Percentiles rank a stretch among this genome's conserved stretches.
Evolutionary conservation across 306 rosid species (phyloP).

Genomic region (Sicyos baderoa): DNA sequence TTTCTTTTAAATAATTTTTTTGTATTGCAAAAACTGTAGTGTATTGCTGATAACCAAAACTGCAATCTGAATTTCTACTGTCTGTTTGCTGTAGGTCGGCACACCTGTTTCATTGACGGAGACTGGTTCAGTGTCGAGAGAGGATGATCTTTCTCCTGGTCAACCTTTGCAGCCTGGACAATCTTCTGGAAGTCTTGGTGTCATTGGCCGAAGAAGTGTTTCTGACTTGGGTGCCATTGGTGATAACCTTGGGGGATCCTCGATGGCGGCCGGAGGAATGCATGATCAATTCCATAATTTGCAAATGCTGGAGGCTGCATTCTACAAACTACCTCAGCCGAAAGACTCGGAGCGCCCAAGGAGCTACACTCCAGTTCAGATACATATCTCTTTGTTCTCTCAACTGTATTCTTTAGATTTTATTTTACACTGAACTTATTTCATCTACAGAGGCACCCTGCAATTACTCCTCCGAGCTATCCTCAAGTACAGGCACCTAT

Average conservation of each 20-base stretch:
- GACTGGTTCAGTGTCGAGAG: constrained; percentile 55
- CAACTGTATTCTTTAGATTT: constrained; percentile 7
- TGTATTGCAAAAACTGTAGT: background rate
- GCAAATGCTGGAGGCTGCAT: constrained; percentile 89
- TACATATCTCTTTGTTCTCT: constrained; percentile 17
- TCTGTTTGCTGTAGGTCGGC: constrained; percentile 48
- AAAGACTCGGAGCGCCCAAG: constrained; percentile 93
- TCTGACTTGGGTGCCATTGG: constrained; percentile 88
- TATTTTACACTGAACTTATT: constrained; percentile 20
- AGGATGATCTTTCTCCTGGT: constrained; percentile 77
- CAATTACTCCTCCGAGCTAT: constrained; percentile 68
- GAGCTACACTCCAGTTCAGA: constrained; percentile 66
- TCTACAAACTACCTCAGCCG: constrained; percentile 67
- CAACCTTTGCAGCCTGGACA: constrained; percentile 82
- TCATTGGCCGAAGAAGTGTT: constrained; percentile 93
- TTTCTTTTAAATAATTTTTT: background rate
- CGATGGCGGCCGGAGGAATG: constrained; percentile 49
- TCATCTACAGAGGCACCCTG: constrained; percentile 59
- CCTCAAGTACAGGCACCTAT: constrained; percentile 94
- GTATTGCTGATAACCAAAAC: background rate
- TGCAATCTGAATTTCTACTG: constrained; percentile 6
- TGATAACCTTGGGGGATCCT: constrained; percentile 51
- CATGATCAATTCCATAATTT: constrained; percentile 66
- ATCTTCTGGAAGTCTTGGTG: constrained; percentile 70
- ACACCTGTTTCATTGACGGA: constrained; percentile 62